Conservation (phyloP, 2,329 filamentous ascomycete genomes). For the Sporothrix inflata region DNA sequence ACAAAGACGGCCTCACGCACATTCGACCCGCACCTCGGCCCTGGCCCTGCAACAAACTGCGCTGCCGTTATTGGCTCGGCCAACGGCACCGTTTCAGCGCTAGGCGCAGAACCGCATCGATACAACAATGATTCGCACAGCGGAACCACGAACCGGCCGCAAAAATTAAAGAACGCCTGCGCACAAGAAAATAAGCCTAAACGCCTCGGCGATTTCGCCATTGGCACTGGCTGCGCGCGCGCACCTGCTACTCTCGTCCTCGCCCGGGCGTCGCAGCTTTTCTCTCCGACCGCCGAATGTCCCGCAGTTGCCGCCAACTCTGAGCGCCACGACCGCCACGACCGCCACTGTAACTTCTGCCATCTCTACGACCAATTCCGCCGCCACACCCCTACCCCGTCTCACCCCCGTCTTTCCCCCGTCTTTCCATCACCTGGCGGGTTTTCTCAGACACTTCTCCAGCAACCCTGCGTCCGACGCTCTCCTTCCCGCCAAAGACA, state of each 20-base stretch:
- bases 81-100: constrained; percentile 18
- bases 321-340: constrained; percentile 2
- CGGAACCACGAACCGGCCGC: not conserved
- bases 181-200: constrained; percentile 16
- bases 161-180: constrained; percentile 4
- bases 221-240: not conserved
- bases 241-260: not conserved
- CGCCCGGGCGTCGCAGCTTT: constrained; percentile 21
- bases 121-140: constrained; percentile 5
- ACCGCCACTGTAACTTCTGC: not conserved
- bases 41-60: constrained; percentile 4
- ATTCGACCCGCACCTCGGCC: constrained; percentile 5
- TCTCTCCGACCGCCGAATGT: constrained; percentile 29
- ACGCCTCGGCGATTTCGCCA: not conserved
- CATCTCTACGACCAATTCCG: not conserved
- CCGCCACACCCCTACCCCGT: not conserved
- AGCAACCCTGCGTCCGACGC: not conserved
- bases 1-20: not conserved
- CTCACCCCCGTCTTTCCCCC: constrained; percentile 2
- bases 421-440: not conserved
- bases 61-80: constrained; percentile 21
- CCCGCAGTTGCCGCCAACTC: constrained; percentile 25
- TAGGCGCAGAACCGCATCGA: constrained; percentile 15
- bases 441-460: constrained; percentile 11
- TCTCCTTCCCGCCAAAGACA: not conserved